Evolutionary conservation across 257 asterid genomes (phyloP).

Genomic region (Osmanthus fragrans): DNA sequence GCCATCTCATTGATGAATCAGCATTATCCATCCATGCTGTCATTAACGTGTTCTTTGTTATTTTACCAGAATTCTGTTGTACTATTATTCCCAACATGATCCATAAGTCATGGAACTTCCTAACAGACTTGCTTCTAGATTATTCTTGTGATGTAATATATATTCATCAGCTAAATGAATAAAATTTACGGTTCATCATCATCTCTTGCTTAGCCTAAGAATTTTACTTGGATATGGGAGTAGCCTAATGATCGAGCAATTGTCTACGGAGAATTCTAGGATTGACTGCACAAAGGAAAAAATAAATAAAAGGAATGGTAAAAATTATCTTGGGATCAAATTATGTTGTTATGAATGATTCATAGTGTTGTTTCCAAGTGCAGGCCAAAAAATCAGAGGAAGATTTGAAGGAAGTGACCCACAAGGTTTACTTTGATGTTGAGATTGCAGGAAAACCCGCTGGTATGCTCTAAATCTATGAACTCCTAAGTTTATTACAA

Average conservation of each 20-base stretch:
- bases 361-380: conserved; percentile 15
- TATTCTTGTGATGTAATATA: too few species aligned
- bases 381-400: conserved; percentile 81
- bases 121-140: too few species aligned
- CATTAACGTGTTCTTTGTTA: too few species aligned
- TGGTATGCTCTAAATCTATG: conserved; percentile 44
- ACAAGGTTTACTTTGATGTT: conserved; percentile 75
- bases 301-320: not conserved
- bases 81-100: too few species aligned
- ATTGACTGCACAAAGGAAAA: not conserved
- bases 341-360: not conserved
- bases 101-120: too few species aligned
- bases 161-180: too few species aligned
- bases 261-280: not conserved
- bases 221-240: not conserved
- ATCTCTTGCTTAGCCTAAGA: too few species aligned
- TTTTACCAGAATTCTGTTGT: too few species aligned
- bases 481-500: not conserved
- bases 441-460: conserved; percentile 86
- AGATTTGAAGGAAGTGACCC: conserved; percentile 71
- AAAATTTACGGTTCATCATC: too few species aligned
- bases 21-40: too few species aligned
- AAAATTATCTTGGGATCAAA: not conserved
- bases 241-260: not conserved
- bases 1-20: too few species aligned